Conservation (phyloP, 257 asterid genomes). For the Rhazya stricta region DNA sequence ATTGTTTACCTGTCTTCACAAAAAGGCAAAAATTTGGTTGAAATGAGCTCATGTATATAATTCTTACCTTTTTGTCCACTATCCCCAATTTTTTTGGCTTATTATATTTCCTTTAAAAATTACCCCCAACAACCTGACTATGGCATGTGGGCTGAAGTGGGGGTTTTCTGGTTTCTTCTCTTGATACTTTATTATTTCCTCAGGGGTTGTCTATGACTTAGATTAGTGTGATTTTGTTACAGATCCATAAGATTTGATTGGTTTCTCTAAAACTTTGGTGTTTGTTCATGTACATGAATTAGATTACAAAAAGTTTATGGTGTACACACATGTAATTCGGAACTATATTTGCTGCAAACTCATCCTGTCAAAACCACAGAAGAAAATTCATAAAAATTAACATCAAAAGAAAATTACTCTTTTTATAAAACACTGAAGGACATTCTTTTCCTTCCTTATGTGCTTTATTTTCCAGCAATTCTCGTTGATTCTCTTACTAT, state of each 20-base stretch:
- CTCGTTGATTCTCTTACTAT: not conserved
- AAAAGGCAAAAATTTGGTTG: not conserved
- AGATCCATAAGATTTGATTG: not conserved
- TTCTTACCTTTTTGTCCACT: not conserved
- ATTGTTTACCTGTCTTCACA: not conserved
- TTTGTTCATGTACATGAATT: not conserved
- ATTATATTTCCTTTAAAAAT: not conserved
- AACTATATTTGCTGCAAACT: not conserved
- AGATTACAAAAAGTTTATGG: not conserved
- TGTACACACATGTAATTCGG: not conserved
- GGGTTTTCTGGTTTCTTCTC: not conserved
- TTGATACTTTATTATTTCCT: not conserved
- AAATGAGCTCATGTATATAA: not conserved
- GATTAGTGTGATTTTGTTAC: not conserved
- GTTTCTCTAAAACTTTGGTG: not conserved
- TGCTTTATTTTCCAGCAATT: not conserved
- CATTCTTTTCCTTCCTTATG: not conserved
- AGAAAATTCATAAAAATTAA: not conserved
- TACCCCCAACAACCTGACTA: not conserved
- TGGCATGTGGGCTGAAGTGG: not conserved
- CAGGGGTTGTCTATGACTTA: not conserved
- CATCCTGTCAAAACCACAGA: not conserved
- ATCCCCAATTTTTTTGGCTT: not conserved
- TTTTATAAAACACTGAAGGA: not conserved
- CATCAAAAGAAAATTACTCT: not conserved